phyloP scores from a whole-genome alignment of 2,329 filamentous ascomycete genomes.

The Neospermospora avenae region DNA sequence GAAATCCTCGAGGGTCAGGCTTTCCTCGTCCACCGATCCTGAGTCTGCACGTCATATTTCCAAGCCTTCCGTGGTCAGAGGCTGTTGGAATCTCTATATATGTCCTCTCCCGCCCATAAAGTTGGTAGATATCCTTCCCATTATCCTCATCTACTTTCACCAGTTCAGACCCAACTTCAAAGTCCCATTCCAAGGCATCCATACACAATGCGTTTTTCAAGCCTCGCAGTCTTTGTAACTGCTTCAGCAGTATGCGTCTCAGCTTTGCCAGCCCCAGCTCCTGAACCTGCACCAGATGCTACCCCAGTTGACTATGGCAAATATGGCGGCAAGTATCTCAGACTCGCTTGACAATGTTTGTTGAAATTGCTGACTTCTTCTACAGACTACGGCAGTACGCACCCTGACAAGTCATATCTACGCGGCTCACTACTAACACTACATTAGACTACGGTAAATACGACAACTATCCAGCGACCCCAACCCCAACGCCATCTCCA shows the following conservation, averaged over 20 bases:
- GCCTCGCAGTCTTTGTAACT: conserved; percentile 17
- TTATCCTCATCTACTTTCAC: not conserved
- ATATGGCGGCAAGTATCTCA: conserved; percentile 9
- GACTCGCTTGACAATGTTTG: not conserved
- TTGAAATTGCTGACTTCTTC: not conserved
- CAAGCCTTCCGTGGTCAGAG: not conserved
- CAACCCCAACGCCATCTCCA: conserved; percentile 3
- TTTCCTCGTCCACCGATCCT: not conserved
- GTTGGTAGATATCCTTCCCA: not conserved
- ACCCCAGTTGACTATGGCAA: conserved; percentile 15
- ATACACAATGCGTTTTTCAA: conserved; percentile 1
- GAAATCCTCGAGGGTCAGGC: not conserved
- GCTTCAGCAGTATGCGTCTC: conserved; percentile 18
- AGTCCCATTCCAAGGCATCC: not conserved
- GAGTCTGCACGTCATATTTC: not conserved
- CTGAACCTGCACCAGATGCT: not conserved
- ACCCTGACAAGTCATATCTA: no score
- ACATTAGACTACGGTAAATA: conserved; percentile 7
- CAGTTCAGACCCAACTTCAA: not conserved
- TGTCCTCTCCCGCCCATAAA: not conserved
- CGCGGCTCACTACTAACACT: not conserved
- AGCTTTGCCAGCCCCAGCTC: conserved; percentile 20
- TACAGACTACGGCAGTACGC: conserved; percentile 8
- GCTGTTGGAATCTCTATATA: conserved; percentile 1
- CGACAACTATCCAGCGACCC: conserved; percentile 10